Evolutionary conservation across 805 yeast genomes (phyloP), one percentile per base, ranked within the genome.

Genomic region (Tetrapisispora nanseiensis): DNA sequence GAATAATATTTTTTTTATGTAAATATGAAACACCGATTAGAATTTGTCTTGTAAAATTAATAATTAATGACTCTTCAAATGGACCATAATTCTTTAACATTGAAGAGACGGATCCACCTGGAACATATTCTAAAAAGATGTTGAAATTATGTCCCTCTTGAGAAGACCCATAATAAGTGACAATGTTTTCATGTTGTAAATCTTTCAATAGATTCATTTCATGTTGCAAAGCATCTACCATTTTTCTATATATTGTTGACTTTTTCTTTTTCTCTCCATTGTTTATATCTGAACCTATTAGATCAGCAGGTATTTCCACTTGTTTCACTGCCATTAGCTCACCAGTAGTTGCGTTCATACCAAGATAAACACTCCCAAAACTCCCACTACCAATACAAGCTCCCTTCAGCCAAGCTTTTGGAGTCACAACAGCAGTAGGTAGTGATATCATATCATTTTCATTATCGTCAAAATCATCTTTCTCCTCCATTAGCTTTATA

Each of bases 241-340:
- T 80, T 44, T 68, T 66, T 40, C 62, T 63, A 47, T 72, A 73
- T 5, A 71, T 61, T 7, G 57, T 46, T 2, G 50, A 48, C 42
- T 52, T 52, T 16, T 44, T 40, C 23, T 15, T 24, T 13, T 58
- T 56, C 9, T 59, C 57, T 19, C 43, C 50, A 45, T 54, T 61
- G 13, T 33, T 33, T 1, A 31, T 39, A 3, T 33, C 37, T 13
- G 37, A 21, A 10, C 34, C 33, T 3, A 34, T 9, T 22, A 34
- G n/a, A 15, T 40, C 41, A 21, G 48, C 41, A 18, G 55, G 71
- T 15, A 89, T 59, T 37, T 81, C 82, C 1, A 92, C 96, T 59
- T 89, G 96, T 57, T 92, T 92, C 16, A 92, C 96, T 1, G 97
- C 98, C 95, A 90, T 86, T 40, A 92, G 69, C 57, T 87, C 97